phyloP scores from a whole-genome alignment of 2,329 filamentous ascomycete species.

The Talaromyces sp. region DNA sequence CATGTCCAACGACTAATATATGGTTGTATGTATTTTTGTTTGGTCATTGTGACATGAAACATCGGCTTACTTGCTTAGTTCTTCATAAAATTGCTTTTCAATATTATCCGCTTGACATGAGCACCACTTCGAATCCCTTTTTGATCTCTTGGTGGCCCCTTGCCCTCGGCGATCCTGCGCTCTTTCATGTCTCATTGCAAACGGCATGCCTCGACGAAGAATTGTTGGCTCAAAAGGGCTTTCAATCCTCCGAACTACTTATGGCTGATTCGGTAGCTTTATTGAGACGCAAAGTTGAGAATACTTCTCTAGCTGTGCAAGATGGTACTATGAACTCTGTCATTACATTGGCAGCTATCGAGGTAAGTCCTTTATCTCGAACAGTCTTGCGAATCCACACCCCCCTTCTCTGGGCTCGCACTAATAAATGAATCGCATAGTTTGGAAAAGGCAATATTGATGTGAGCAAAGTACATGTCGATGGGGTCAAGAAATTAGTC shows the following conservation, averaged over 20 bases:
- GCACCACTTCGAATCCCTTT: conserved; percentile 58
- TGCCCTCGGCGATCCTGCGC: conserved; percentile 57
- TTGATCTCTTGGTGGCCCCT: conserved; percentile 64
- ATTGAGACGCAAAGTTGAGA: conserved; percentile 54
- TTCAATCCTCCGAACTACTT: conserved; percentile 56
- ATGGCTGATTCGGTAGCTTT: conserved; percentile 61
- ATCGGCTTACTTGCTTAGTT: conserved; percentile 44
- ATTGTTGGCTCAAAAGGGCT: conserved; percentile 55
- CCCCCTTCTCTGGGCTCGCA: neutral
- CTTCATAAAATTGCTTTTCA: conserved; percentile 61
- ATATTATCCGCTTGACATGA: conserved; percentile 61
- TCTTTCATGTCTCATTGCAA: conserved; percentile 63
- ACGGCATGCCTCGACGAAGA: conserved; percentile 62
- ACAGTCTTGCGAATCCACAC: neutral
- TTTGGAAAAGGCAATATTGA: conserved; percentile 57
- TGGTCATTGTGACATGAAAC: neutral
- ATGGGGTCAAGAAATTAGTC: conserved; percentile 55
- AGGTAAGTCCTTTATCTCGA: conserved; percentile 43
- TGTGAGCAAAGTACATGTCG: conserved; percentile 52
- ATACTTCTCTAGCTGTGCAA: conserved; percentile 52
- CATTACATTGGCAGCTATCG: conserved; percentile 61
- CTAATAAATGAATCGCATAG: conserved; percentile 32
- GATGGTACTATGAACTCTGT: conserved; percentile 62
- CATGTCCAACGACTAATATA: conserved; percentile 61
- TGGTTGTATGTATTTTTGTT: conserved; percentile 54